Base-by-base conservation (phyloP, 163 green algal species). In the Volvox carteri region DNA sequence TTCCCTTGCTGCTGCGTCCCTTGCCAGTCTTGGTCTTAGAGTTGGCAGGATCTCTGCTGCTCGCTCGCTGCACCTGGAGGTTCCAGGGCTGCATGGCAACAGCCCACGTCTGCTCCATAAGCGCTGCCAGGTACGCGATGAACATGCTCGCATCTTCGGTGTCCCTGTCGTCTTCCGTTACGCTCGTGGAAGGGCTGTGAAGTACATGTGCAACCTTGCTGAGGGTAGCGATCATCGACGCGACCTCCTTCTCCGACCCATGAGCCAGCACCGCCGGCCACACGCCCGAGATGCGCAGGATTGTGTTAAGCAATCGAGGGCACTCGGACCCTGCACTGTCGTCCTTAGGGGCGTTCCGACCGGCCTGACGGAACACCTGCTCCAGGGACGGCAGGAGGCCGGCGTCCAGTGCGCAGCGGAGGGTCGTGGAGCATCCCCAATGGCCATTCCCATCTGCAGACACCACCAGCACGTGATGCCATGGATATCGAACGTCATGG, bases 181-280 rank as follows among this genome's bases (percentile, higher is more conserved):
- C 42, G 25, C 21, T n/a, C 12, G 46, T 35, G 37, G 39, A 50
- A 1, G n/a, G 16, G 74, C 7, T 65, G 44, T 19, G 41, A 8
- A 62, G 41, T n/a, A 28, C 73, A 25, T 21, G 37, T 19, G 54
- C 50, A 33, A 65, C 52, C 52, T 85, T 85, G 52, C 76, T 18
- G 28, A 85, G 37, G 19, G 76, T 85, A 4, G 7, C 33, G 46
- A 85, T 65, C 35, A 85, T 18, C 37, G 76, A 73, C 52, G 76
- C 76, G n/a, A 85, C 37, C 52, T 85, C 30, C 76, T 39, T 42
- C 35, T 30, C 33, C 52, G 30, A 39, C 33, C 76, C 76, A 48
- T 85, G 76, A 19, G 76, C 76, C 76, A 85, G 30, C 1, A 85
- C 16, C 18, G 76, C 76, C 18, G 76, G 76, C 76, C 76, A 85